Evolutionary conservation across 495 filamentous ascomycete genomes (phyloP), one percentile per base, ranked within the genome.

Genomic region (Xylaria grammica): DNA sequence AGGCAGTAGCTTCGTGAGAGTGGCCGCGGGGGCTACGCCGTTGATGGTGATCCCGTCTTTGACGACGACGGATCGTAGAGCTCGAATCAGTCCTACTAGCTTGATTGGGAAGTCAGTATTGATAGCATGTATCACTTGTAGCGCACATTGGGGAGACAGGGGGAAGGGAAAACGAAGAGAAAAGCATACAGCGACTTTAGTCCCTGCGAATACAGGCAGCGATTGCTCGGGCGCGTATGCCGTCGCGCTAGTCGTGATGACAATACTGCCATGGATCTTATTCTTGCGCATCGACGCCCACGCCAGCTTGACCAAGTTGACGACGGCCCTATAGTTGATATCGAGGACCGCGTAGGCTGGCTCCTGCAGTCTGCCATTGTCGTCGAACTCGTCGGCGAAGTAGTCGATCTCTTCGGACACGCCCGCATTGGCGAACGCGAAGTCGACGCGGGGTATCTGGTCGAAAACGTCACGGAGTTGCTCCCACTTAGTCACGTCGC

Each of bases 231-330:
- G 76, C 6, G 72, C 67, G 59, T 77, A 78, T 15, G 69, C 74
- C 7, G 72, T 75, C n/a, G 74, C 74, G 49, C 75, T 77, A 13
- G 74, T 63, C 4, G 75, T 76, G 63, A 76, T 70, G 9, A 75
- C 76, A 27, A 77, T 71, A 46, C 74, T 77, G 4, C 76, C 75
- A 1, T 62, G 58, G 8, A 32, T 50, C 5, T 62, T 53, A 3
- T 49, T 40, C 30, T 10, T 48, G 20, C 60, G 62, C 52, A 77
- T 71, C 11, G 48, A 54, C 19, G 62, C 54, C 62, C 63, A 40
- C 11, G 68, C 68, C 10, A 78, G 52, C 55, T 76, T 75, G 17
- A 69, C 49, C 20, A 71, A 66, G 24, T 74, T 69, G 9, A 73
- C 26, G 0, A 71, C 67, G 1, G 59, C 72, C 9, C 40, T 27